phyloP scores from a whole-genome alignment of 352 stramenopile species.

The Pythium phragmiticola region DNA sequence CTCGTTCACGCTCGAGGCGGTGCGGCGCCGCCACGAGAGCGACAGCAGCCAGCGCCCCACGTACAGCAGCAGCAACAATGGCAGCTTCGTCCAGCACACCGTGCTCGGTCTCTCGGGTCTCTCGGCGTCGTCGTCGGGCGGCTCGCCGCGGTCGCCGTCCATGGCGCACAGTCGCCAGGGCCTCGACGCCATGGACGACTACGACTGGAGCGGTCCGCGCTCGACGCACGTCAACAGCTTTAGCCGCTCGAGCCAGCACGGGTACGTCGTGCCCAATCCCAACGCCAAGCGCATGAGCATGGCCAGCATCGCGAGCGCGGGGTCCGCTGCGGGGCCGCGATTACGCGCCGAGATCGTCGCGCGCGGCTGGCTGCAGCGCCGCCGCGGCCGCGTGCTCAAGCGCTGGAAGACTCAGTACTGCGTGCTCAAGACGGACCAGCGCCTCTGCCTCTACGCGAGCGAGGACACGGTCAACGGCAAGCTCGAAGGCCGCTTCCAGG shows the following conservation, averaged over 20 bases:
- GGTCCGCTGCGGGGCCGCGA: constrained; percentile 1
- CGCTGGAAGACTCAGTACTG: constrained; percentile 61
- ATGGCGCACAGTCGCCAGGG: constrained; percentile 4
- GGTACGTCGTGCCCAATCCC: constrained; percentile 3
- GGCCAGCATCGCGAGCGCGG: constrained; percentile 10
- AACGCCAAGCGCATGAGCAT: constrained; percentile 21
- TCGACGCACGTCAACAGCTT: constrained; percentile 6
- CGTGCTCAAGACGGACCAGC: constrained; percentile 51
- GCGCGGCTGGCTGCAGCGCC: constrained; percentile 52
- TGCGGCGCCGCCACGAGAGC: constrained; percentile 24
- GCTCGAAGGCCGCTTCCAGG: constrained; percentile 44
- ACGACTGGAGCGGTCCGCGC: constrained; percentile 18
- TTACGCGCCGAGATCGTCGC: constrained; percentile 31
- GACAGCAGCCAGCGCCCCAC: background rate
- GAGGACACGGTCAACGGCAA: constrained; percentile 56
- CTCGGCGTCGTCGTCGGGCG: constrained; percentile 10
- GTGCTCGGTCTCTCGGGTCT: background rate
- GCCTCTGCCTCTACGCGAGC: constrained; percentile 50
- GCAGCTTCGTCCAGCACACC: constrained; percentile 7
- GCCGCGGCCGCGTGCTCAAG: constrained; percentile 51
- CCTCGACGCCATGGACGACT: constrained; percentile 33
- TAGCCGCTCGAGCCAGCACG: constrained; percentile 5
- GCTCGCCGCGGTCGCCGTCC: constrained; percentile 17
- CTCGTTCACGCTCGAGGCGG: constrained; percentile 45
- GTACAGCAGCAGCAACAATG: background rate